phyloP scores from a whole-genome alignment of 495 filamentous ascomycete genomes.

The Halenospora varia region DNA sequence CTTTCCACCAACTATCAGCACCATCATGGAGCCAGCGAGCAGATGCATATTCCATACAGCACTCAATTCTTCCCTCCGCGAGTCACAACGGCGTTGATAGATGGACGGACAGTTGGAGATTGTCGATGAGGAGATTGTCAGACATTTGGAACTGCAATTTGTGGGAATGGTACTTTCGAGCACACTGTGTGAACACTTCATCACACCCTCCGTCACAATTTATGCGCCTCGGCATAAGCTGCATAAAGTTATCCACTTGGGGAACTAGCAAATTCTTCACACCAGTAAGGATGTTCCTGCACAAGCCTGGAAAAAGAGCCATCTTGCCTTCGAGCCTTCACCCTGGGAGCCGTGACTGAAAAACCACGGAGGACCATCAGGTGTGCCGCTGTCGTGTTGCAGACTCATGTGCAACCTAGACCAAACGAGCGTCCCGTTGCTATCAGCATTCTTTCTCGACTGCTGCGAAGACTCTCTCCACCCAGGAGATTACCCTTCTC shows the following conservation, averaged over 20 bases:
- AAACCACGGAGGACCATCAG: too few species aligned
- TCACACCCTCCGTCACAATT: neutral
- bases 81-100: neutral
- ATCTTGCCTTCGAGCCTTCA: too few species aligned
- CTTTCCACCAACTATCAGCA: too few species aligned
- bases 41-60: neutral
- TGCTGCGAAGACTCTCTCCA: too few species aligned
- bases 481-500: too few species aligned
- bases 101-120: neutral
- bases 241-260: neutral
- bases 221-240: neutral
- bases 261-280: neutral
- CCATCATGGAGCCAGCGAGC: neutral
- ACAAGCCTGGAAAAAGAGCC: too few species aligned
- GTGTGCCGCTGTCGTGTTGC: too few species aligned
- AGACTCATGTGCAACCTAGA: too few species aligned
- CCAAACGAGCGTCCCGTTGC: too few species aligned
- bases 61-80: neutral
- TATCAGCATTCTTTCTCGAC: too few species aligned
- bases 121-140: neutral
- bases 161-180: neutral
- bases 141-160: neutral
- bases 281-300: too few species aligned
- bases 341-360: too few species aligned
- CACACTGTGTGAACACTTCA: neutral